phyloP scores from a whole-genome alignment of 495 filamentous ascomycete genomes.

The Tuber brumale region DNA sequence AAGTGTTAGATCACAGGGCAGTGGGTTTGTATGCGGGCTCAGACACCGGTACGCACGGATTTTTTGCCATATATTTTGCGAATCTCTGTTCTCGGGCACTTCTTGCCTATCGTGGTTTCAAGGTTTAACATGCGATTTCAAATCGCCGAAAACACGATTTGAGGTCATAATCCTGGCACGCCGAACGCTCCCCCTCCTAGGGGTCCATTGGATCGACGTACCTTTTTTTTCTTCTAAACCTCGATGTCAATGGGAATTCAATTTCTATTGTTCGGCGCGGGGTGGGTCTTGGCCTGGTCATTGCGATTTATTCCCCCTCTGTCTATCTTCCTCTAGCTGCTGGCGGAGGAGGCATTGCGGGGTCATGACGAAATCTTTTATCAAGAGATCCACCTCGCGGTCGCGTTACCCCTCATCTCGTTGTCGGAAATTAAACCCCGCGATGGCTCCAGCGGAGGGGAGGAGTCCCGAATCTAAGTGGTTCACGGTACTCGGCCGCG shows the following conservation, averaged over 20 bases:
- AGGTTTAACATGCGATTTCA: no score
- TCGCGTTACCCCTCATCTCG: not conserved
- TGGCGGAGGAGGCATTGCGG: not conserved
- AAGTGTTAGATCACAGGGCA: no score
- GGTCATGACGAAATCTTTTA: not conserved
- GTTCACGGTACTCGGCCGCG: not conserved
- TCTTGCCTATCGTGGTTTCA: no score
- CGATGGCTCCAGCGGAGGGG: not conserved
- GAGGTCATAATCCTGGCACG: no score
- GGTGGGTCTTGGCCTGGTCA: not conserved
- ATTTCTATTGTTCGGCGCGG: not conserved
- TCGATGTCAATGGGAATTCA: not conserved
- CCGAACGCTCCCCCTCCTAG: no score
- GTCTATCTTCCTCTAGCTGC: not conserved
- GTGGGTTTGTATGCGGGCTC: no score
- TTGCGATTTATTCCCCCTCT: not conserved
- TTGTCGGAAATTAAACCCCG: not conserved
- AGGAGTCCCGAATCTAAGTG: not conserved
- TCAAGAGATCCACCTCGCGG: not conserved
- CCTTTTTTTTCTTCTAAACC: not conserved
- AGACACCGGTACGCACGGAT: no score
- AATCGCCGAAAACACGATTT: no score
- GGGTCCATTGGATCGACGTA: not conserved
- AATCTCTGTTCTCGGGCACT: no score
- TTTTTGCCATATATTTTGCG: no score